Evolutionary conservation across 257 asterid species (phyloP).

Genomic region (Solanum arcanum): DNA sequence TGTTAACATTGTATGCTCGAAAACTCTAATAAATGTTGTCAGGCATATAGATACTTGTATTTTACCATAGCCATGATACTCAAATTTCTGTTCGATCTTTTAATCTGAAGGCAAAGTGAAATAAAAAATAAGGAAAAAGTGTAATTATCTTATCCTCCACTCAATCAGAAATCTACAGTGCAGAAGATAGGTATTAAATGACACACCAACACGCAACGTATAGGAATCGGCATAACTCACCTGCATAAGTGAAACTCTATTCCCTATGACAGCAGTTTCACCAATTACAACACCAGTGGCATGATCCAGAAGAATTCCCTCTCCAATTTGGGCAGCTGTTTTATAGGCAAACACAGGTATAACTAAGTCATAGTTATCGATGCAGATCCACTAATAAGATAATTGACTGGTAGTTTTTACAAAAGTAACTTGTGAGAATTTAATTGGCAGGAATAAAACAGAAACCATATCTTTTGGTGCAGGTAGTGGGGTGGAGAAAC

Average conservation of each 20-base stretch:
- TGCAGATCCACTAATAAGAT: not conserved
- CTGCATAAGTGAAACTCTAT: conserved; percentile 41
- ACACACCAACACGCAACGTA: not conserved
- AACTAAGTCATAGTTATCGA: not conserved
- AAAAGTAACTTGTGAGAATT: not conserved
- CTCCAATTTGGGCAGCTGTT: conserved; percentile 34
- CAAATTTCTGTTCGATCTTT: not conserved
- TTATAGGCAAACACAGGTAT: not conserved
- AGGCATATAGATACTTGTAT: not conserved
- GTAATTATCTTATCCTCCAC: not conserved
- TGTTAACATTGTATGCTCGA: not conserved
- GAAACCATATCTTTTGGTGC: not conserved
- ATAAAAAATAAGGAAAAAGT: not conserved
- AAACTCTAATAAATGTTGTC: not conserved
- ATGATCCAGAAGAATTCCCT: conserved; percentile 35
- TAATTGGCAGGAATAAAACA: not conserved
- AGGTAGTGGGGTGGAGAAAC: not conserved
- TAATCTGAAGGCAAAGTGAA: not conserved
- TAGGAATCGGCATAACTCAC: not conserved
- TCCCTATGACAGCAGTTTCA: conserved; percentile 32
- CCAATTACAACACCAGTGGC: conserved; percentile 39
- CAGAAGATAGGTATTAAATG: not conserved
- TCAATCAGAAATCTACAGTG: not conserved
- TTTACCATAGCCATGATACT: not conserved
- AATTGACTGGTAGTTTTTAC: not conserved